Evolutionary conservation across 768 basidiomycete genomes (phyloP), one percentile per base, ranked within the genome.

Genomic region (Russula earlei): DNA sequence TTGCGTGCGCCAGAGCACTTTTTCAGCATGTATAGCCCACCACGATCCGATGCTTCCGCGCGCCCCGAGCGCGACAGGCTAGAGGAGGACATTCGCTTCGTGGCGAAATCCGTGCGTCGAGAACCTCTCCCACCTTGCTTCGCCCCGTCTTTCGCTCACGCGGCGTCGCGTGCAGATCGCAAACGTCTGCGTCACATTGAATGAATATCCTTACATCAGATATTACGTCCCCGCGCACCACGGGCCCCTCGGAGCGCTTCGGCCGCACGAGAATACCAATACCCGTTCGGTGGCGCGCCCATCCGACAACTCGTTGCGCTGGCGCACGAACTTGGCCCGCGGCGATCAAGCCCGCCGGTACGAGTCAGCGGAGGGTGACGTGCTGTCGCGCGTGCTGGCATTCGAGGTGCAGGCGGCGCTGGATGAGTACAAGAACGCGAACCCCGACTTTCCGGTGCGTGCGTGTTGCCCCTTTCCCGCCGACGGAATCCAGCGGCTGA

Each of bases 171-270:
- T 41, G 49, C 64, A 87, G 93, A 85, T 99, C 61, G 69, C 91
- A 25, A 96, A 97, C 64, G 71, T 94, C 4, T 91, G 93, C 68
- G 85, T 96, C 15, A 82, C 90, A 0, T 71, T 98, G 27, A 87
- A 91, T 64, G 96, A 99, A 67, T 90, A 85, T 65, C 96, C 96
- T 0, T 86, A 81, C 67, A 85, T 98, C 62, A 86, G 95, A 31
- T 98, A 95, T 71, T 97, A 96, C 67, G 72, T 88, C 50, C 91
- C 95, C 5, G 72, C 82, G 12, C 79, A 87, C 59, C 91, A 93
- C 64, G 75, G 76, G 2, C 94, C 93, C 1, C 76, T 97, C 14
- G 91, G 92, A 14, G 81, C 92, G 3, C 80, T 97, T 52, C 84
- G 85, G 54, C 85, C 84, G 2, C 71, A 81, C 62, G 70, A 72